A percentile compares a stretch with the other conserved stretches of the same genome.
phyloP scores from a whole-genome alignment of 495 filamentous ascomycete species.

The Lichina pygmaea region DNA sequence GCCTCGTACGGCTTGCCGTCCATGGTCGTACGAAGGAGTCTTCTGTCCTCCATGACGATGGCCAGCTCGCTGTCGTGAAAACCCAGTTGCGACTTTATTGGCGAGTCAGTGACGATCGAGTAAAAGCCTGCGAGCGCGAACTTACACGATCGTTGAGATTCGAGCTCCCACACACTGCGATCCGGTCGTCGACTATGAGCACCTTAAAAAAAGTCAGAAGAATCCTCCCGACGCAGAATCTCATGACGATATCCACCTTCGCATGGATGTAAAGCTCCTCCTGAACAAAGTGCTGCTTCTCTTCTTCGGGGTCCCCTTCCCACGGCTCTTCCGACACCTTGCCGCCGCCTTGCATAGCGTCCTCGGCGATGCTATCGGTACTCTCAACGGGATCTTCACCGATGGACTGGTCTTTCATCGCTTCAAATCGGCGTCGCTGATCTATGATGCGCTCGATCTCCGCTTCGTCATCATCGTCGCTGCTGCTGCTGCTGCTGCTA shows the following conservation, averaged over 20 bases:
- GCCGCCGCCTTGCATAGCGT: constrained; percentile 47
- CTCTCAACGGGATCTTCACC: constrained; percentile 17
- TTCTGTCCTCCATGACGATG: constrained; percentile 73
- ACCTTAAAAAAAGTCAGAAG: constrained; percentile 9
- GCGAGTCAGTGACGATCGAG: constrained; percentile 2
- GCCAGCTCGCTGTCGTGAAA: constrained; percentile 79
- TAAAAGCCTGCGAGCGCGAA: not conserved
- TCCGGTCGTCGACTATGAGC: constrained; percentile 58
- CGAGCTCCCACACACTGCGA: constrained; percentile 60
- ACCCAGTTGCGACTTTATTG: constrained; percentile 44
- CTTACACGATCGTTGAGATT: constrained; percentile 76
- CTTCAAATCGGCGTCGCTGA: constrained; percentile 38
- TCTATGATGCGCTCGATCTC: constrained; percentile 18
- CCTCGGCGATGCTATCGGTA: constrained; percentile 45
- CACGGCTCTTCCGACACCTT: constrained; percentile 42
- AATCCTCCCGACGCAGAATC: not conserved
- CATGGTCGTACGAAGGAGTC: constrained; percentile 48
- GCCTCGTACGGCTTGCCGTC: constrained; percentile 49
- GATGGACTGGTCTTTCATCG: constrained; percentile 18
- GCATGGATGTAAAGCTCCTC: constrained; percentile 88
- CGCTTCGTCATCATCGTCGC: constrained; percentile 14
- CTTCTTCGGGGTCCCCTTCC: constrained; percentile 41
- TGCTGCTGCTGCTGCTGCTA: constrained; percentile 19
- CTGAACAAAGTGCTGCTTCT: constrained; percentile 70
- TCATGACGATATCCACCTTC: constrained; percentile 20